A percentile compares a stretch with the other conserved stretches of the same genome.
Conservation (phyloP, 331 rosid species). For the Saraca asoca region DNA sequence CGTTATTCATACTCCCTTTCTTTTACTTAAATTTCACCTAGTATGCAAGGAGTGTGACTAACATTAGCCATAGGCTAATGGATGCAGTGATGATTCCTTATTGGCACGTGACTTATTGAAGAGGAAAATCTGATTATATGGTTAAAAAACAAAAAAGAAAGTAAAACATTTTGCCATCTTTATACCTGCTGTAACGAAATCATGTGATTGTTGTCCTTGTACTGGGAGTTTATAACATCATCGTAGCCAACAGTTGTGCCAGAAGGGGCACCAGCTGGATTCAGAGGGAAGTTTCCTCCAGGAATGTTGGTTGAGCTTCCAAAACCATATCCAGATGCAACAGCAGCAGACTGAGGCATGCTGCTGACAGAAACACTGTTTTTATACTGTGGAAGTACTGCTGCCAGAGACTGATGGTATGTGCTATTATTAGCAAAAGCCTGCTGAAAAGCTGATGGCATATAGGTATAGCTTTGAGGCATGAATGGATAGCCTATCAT, state of each 20-base stretch:
- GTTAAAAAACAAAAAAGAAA: background rate
- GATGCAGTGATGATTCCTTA: background rate
- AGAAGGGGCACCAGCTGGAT: slow-evolving; percentile 68
- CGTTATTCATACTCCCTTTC: too few species aligned
- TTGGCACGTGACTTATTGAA: background rate
- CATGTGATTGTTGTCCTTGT: slow-evolving; percentile 82
- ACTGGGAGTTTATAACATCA: slow-evolving; percentile 81
- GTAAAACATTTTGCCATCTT: background rate
- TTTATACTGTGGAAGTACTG: slow-evolving; percentile 92
- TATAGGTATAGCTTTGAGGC: slow-evolving; percentile 96
- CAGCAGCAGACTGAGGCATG: slow-evolving; percentile 87
- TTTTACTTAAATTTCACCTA: too few species aligned
- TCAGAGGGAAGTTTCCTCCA: slow-evolving; percentile 87
- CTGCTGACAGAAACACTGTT: slow-evolving; percentile 90
- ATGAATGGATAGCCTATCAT: slow-evolving; percentile 93
- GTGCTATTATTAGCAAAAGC: slow-evolving; percentile 87
- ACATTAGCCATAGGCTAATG: background rate
- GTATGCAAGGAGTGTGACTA: too few species aligned
- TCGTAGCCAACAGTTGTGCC: slow-evolving; percentile 85
- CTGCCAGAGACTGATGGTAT: slow-evolving; percentile 95
- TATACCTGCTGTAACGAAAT: slow-evolving; percentile 92
- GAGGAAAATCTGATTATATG: background rate
- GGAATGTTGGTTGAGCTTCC: slow-evolving; percentile 85
- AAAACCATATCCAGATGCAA: slow-evolving; percentile 90
- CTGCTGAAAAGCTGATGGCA: slow-evolving; percentile 98